Conservation (phyloP, 169 alveolate genomes). For the Cryptosporidium parvum region DNA sequence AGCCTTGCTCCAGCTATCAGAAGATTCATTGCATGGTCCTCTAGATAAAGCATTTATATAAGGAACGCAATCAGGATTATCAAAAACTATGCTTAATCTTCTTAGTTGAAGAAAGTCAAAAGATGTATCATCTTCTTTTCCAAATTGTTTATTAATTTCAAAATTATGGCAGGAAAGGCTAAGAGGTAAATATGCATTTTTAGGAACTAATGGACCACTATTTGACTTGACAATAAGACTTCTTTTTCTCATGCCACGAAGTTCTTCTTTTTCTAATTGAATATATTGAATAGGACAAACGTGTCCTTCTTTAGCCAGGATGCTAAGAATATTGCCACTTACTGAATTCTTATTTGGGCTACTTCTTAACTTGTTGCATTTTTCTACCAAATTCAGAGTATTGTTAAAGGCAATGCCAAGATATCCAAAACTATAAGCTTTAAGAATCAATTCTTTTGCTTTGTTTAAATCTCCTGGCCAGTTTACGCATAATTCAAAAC, state of each 20-base stretch:
- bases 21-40: slow-evolving; percentile 66
- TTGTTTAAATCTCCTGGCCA: slow-evolving; percentile 39
- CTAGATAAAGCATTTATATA: slow-evolving; percentile 58
- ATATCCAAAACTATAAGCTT: slow-evolving; percentile 54
- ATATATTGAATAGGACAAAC: slow-evolving; percentile 52
- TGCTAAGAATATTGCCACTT: slow-evolving; percentile 14
- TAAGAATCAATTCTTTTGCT: slow-evolving; percentile 24
- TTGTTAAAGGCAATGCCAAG: slow-evolving; percentile 65
- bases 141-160: slow-evolving; percentile 21
- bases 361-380: slow-evolving; percentile 23
- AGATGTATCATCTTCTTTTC: slow-evolving; percentile 40
- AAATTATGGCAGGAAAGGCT: slow-evolving; percentile 55
- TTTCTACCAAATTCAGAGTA: slow-evolving; percentile 35
- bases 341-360: not conserved
- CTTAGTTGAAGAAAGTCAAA: slow-evolving; percentile 63
- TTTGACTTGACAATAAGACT: not conserved
- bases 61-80: slow-evolving; percentile 40
- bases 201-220: slow-evolving; percentile 44
- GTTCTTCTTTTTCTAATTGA: slow-evolving; percentile 14
- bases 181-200: slow-evolving; percentile 58
- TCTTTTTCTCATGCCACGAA: slow-evolving; percentile 3
- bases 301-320: slow-evolving; percentile 64
- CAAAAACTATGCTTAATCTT: slow-evolving; percentile 58
- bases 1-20: slow-evolving; percentile 74
- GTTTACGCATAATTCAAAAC: slow-evolving; percentile 64